Percentiles rank a stretch among this genome's conserved stretches.
These are phyloP conservation scores for Westerdykella sp. DNA, from an alignment of 2,329 filamentous ascomycete species.

Conservation along the genomic window DNA sequence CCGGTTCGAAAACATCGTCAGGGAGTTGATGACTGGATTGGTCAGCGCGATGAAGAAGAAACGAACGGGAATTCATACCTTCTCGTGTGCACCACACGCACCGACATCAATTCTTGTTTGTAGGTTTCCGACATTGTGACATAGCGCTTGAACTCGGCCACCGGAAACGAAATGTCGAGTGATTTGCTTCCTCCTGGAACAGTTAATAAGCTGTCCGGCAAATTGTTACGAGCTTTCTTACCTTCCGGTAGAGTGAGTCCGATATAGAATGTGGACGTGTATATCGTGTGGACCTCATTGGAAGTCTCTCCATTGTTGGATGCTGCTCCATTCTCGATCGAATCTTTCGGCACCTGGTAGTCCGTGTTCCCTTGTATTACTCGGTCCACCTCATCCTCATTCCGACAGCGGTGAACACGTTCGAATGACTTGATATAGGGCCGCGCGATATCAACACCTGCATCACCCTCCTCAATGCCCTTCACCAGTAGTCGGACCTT, in stretches of 20 bases:
- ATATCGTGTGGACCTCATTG: constrained; percentile 52
- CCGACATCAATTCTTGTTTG: constrained; percentile 65
- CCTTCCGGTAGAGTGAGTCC: constrained; percentile 74
- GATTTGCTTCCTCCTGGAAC: constrained; percentile 56
- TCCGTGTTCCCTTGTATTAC: constrained; percentile 57
- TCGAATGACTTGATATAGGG: constrained; percentile 93
- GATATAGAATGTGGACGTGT: constrained; percentile 91
- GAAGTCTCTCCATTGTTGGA: constrained; percentile 33
- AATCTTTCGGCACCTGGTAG: constrained; percentile 50
- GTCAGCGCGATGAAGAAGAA: constrained; percentile 11
- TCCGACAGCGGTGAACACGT: constrained; percentile 64
- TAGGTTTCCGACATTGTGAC: constrained; percentile 73
- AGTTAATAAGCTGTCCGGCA: constrained; percentile 4
- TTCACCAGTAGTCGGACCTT: constrained; percentile 82
- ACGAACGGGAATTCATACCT: constrained; percentile 56
- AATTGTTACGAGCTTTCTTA: constrained; percentile 38
- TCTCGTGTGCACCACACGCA: constrained; percentile 77
- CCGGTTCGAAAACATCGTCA: constrained; percentile 77
- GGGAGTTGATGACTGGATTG: constrained; percentile 70
- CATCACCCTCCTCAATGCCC: constrained; percentile 71
- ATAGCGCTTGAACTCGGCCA: constrained; percentile 77
- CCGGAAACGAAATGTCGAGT: constrained; percentile 73
- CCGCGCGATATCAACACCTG: constrained; percentile 71
- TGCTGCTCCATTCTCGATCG: constrained; percentile 39
- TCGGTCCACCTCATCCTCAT: constrained; percentile 55